Evolutionary conservation across 2,329 filamentous ascomycete species (phyloP), one percentile per base, ranked within the genome.

Genomic region (Aspergillus nomiae): DNA sequence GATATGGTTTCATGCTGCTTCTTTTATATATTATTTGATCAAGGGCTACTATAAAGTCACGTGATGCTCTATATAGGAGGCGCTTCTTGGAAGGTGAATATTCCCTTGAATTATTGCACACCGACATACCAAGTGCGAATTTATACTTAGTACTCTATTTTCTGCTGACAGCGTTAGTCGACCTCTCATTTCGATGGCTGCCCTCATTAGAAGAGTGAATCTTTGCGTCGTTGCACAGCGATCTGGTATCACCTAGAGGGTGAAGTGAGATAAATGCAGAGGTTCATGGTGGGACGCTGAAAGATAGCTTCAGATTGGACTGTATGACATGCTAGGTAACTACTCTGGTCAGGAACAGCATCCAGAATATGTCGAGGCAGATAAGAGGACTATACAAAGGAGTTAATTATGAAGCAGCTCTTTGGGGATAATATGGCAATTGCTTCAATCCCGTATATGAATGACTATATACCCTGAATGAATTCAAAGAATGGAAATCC

Each of bases 401-500:
- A 8, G 43, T 46, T 46, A n/a, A 24, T 46, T 46, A 21, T 11
- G 19, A 41, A 8, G 38, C 38, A 7, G 19, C 7, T 41, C 43
- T 46, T 4, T 12, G 21, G 11, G n/a, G 11, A 36, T 24, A 46
- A 5, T 46, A 46, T 5, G 2, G 21, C 11, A 46, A 24, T 11
- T 46, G 43, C n/a, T 21, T 48, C 8, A 34, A 51, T n/a, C 11
- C 48, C 14, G 26, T 30, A 51, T 51, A 16, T 51, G 46, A 16
- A 51, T 51, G 8, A 11, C 19, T 51, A 51, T 51, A 34, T 21
- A 51, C 48, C 21, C 7, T 24, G 48, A 51, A 51, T 24, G 21
- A 4, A 57, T 56, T 24, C 64, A 82, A 62, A 82, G 67, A 56
- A 84, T 76, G 16, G 79, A 77, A 56, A 84, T 75, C 32, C 82